Base-by-base conservation (phyloP, 495 filamentous ascomycete genomes). In the Sordaria brevicollis region DNA sequence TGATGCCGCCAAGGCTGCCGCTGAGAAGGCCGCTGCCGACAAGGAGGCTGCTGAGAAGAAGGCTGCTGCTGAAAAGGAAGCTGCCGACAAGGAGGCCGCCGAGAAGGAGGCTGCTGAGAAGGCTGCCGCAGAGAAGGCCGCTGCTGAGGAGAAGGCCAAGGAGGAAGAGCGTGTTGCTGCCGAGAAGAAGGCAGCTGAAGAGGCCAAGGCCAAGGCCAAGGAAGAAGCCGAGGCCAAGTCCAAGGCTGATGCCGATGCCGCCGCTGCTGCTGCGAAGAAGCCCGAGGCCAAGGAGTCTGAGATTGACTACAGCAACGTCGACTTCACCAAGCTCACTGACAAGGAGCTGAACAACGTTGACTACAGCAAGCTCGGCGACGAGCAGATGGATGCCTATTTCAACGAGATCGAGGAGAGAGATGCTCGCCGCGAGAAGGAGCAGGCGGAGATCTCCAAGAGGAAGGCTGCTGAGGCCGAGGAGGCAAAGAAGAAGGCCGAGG, bases 181-280 rank as follows among this genome's bases (percentile, higher is more conserved):
- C 9, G 70, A 75, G 67, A 83, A 92, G 80, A 85, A 87, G 74
- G 89, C 90, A 36, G 84, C 88, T 41, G 86, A 92, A 70, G 86
- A 86, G 68, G 83, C 82, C 70, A 89, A 88, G 76, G 85, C 88
- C 66, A 83, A 86, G 72, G 82, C 84, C 29, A 82, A 84, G 25
- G 86, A 83, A 34, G 80, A 85, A 70, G 71, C 80, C 81, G 91
- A 90, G 84, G 89, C 88, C 39, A 89, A 94, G 76, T 85, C 86
- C 66, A 89, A 90, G 76, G 88, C 89, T 29, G 85, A 87, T 21
- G 87, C 93, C 70, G 87, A 87, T 68, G 83, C 83, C 66, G 89
- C 89, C 76, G 86, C 87, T 69, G 83, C 83, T 74, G 83, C 82
- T 66, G 83, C 83, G 54, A 84, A 86, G 71, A 82, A 84, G 35